Percentiles rank a stretch among this genome's conserved stretches.
Conservation (phyloP, 257 asterid species). For the Solanum clarkiae region DNA sequence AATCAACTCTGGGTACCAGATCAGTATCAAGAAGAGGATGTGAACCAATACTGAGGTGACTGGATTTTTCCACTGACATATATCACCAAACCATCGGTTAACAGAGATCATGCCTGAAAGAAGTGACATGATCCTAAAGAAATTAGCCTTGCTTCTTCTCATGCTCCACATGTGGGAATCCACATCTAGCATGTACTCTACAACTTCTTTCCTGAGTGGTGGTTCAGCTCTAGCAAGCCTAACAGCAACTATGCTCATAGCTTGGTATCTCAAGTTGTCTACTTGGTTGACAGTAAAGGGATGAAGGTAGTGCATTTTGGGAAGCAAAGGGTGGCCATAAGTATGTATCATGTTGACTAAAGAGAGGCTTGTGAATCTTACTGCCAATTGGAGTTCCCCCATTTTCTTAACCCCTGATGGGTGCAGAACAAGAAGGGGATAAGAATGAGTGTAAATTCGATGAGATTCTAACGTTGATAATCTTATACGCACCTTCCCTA, state of each 20-base stretch:
- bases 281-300: constrained; percentile 63
- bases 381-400: constrained; percentile 61
- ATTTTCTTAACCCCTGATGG: constrained; percentile 65
- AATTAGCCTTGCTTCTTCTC: constrained; percentile 73
- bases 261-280: constrained; percentile 53
- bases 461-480: constrained; percentile 50
- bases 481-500: constrained; percentile 66
- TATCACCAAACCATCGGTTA: constrained; percentile 40
- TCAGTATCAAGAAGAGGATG: constrained; percentile 40
- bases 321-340: constrained; percentile 53
- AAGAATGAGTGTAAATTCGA: constrained; percentile 42
- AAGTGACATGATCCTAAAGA: constrained; percentile 52
- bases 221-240: constrained; percentile 70
- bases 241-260: constrained; percentile 54
- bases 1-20: constrained; percentile 59
- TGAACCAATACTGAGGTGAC: constrained; percentile 52
- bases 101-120: constrained; percentile 33
- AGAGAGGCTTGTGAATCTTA: constrained; percentile 56
- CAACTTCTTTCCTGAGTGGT: constrained; percentile 63
- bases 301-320: constrained; percentile 66
- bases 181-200: constrained; percentile 65
- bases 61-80: constrained; percentile 52
- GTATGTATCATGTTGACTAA: constrained; percentile 33
- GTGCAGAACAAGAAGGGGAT: constrained; percentile 63
- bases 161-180: constrained; percentile 80